Conservation (phyloP, 2,329 filamentous ascomycete genomes). For the Mycogone perniciosa region DNA sequence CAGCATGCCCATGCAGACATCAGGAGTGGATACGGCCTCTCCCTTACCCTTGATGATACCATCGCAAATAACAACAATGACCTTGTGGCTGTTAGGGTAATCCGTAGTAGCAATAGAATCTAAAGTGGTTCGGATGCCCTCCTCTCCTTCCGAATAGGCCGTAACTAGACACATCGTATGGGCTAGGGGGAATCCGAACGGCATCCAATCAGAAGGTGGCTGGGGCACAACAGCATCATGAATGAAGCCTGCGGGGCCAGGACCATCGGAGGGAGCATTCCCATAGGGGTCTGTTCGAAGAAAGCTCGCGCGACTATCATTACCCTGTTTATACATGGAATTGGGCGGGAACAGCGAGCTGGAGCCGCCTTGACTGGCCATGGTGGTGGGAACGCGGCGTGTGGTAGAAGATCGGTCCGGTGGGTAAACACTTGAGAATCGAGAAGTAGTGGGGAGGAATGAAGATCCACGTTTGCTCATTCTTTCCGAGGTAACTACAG, state of each 20-base stretch:
- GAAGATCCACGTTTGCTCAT: constrained; percentile 72
- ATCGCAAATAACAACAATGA: constrained; percentile 93
- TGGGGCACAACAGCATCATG: constrained; percentile 94
- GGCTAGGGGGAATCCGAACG: constrained; percentile 89
- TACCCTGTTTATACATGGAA: constrained; percentile 63
- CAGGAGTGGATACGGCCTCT: constrained; percentile 78
- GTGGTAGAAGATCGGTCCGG: constrained; percentile 53
- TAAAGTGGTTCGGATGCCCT: constrained; percentile 86
- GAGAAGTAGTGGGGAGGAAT: constrained; percentile 87
- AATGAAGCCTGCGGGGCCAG: constrained; percentile 88
- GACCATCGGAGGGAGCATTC: constrained; percentile 55
- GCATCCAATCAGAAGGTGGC: constrained; percentile 93
- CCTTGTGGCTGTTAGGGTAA: constrained; percentile 98
- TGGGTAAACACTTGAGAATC: constrained; percentile 87
- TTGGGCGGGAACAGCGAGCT: constrained; percentile 65
- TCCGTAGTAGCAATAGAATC: constrained; percentile 97
- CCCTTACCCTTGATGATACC: constrained; percentile 96
- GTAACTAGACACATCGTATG: constrained; percentile 94
- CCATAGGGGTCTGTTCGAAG: constrained; percentile 53
- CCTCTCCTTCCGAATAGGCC: constrained; percentile 91
- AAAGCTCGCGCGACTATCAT: constrained; percentile 60
- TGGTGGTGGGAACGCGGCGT: constrained; percentile 70
- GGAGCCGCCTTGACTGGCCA: constrained; percentile 81
- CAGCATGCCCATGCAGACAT: constrained; percentile 89
- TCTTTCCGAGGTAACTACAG: constrained; percentile 59